Evolutionary conservation across 371 early-diverging fungal genomes (phyloP), one percentile per base, ranked within the genome.

Genomic region (Actinomortierella ambigua): DNA sequence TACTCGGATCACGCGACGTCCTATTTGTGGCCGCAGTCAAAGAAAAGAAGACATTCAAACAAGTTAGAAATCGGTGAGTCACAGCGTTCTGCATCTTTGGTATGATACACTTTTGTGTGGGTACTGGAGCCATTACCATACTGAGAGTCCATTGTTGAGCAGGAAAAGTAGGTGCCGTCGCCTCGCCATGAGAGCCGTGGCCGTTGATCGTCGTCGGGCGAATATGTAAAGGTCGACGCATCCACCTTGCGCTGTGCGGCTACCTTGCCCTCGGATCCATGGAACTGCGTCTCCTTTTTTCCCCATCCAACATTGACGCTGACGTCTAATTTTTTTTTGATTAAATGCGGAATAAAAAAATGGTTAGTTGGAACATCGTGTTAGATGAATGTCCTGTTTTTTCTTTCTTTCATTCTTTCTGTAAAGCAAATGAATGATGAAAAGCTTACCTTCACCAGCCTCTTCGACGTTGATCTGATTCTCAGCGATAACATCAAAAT

Each of bases 291-390:
- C 69, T 96, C 98, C 59, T 94, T 95, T 56, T 85, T 89, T 52
- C 98, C 98, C 98, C 98, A 98, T 40, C 98, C 98, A n/a, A 98
- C 89, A 53, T 81, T 87, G 40, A 93, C 91, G 22, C 82, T 84
- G 46, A 84, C 82, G 52, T 88, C 91, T 88, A 61, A n/a, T n/a
- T n/a, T n/a, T n/a, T n/a, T n/a, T n/a, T n/a, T n/a, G n/a, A n/a
- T n/a, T n/a, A n/a, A n/a, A n/a, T n/a, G n/a, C n/a, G n/a, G n/a
- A n/a, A n/a, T n/a, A n/a, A n/a, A n/a, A n/a, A n/a, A n/a, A n/a
- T n/a, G n/a, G n/a, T n/a, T n/a, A n/a, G n/a, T n/a, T n/a, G n/a
- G n/a, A n/a, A n/a, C n/a, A n/a, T n/a, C n/a, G n/a, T 34, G 34
- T 34, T 34, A 61, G 15, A 6, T 24, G 22, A n/a, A 57, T 59